phyloP scores from a whole-genome alignment of 2,329 filamentous ascomycete genomes.

The Neofusicoccum laricinum region DNA sequence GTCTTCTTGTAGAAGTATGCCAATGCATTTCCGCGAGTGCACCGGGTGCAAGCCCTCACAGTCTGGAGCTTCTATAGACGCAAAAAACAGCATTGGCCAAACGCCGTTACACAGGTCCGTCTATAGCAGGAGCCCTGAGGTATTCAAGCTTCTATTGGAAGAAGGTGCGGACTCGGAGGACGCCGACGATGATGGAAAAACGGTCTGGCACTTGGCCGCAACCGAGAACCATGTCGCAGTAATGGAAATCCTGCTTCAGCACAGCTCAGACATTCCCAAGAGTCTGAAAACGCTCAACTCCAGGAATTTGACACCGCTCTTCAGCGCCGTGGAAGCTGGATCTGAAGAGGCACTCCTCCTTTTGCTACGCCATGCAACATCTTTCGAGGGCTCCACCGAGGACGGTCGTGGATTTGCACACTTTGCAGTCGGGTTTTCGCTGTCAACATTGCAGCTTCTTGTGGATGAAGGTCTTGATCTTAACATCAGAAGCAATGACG shows the following conservation, averaged over 20 bases:
- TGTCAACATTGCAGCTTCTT: background rate
- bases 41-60: too few species aligned
- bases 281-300: background rate
- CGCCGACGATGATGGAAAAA: background rate
- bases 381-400: background rate
- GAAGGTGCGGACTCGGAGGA: background rate
- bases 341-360: background rate
- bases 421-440: background rate
- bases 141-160: background rate
- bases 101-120: background rate
- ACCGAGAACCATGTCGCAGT: background rate
- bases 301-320: background rate
- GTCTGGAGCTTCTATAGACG: background rate
- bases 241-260: fast-evolving
- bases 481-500: background rate
- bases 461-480: background rate
- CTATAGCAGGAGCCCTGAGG: background rate
- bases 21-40: too few species aligned
- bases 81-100: background rate
- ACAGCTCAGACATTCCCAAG: fast-evolving
- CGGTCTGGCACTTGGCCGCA: background rate
- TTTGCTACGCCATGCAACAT: background rate
- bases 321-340: background rate
- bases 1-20: too few species aligned
- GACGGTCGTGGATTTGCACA: background rate